Evolutionary conservation across 257 asterid genomes (phyloP).

Genomic region (Rehmannia glutinosa): DNA sequence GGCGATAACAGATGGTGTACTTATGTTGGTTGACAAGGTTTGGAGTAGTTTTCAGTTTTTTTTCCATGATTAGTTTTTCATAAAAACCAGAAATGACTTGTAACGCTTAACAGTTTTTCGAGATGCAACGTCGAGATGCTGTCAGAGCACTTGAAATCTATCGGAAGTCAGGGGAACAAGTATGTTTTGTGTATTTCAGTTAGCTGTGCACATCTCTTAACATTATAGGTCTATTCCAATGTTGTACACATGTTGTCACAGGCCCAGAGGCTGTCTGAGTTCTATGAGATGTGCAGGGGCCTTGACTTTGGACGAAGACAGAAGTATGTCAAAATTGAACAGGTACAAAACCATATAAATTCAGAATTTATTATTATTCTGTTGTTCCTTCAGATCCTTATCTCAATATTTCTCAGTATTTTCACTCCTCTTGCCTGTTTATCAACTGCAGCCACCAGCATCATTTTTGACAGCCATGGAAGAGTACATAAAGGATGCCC

Average conservation of each 20-base stretch:
- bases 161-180: slow-evolving; percentile 62
- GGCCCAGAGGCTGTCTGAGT: slow-evolving; percentile 64
- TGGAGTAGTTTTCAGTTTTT: not conserved
- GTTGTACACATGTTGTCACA: slow-evolving; percentile 24
- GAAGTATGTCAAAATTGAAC: slow-evolving; percentile 67
- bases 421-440: slow-evolving; percentile 9
- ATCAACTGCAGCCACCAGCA: slow-evolving; percentile 51
- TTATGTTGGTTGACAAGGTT: slow-evolving; percentile 84
- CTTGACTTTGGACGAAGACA: slow-evolving; percentile 69
- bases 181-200: slow-evolving; percentile 13
- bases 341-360: slow-evolving; percentile 32
- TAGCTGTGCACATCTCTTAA: not conserved
- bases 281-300: slow-evolving; percentile 73
- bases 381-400: not conserved
- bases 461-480: slow-evolving; percentile 70
- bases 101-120: slow-evolving; percentile 49
- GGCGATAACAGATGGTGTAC: slow-evolving; percentile 75
- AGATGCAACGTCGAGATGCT: slow-evolving; percentile 73
- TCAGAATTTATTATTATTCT: not conserved
- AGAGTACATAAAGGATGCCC: slow-evolving; percentile 65
- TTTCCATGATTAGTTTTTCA: not conserved
- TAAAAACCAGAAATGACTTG: slow-evolving; percentile 12
- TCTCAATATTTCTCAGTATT: not conserved
- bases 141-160: slow-evolving; percentile 75
- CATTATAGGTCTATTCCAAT: not conserved